Conservation (phyloP, 805 yeast genomes). For the Yueomyces sinensis region DNA sequence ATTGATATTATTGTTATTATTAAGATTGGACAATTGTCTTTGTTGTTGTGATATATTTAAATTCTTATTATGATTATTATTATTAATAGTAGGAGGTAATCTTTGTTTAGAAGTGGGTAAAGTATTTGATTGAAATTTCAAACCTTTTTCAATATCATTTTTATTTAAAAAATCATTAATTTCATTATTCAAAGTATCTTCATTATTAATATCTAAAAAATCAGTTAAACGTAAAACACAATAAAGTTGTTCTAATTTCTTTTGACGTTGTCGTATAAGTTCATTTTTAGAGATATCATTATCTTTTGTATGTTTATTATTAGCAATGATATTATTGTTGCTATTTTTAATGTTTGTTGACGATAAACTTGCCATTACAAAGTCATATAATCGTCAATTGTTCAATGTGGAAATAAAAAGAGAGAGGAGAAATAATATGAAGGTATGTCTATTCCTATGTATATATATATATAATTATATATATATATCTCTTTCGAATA, state of each 20-base stretch:
- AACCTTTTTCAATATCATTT: conserved; percentile 39
- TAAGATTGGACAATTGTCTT: neutral
- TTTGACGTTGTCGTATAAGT: conserved; percentile 37
- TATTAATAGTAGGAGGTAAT: neutral
- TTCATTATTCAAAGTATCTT: conserved; percentile 27
- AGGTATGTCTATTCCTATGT: too few species aligned
- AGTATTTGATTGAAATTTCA: conserved; percentile 23
- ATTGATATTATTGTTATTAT: too few species aligned
- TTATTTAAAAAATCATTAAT: conserved; percentile 34
- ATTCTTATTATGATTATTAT: neutral
- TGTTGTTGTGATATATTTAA: neutral
- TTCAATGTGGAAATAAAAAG: too few species aligned
- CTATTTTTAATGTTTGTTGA: conserved; percentile 1
- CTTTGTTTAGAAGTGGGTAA: conserved; percentile 10
- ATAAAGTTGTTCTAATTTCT: conserved; percentile 49
- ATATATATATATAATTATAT: too few species aligned
- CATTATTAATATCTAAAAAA: conserved; percentile 28
- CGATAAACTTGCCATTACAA: too few species aligned
- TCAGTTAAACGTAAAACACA: conserved; percentile 42
- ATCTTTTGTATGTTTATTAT: neutral
- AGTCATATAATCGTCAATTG: too few species aligned
- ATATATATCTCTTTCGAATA: too few species aligned
- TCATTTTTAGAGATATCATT: conserved; percentile 14
- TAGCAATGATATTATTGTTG: neutral
- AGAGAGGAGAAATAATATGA: too few species aligned